Evolutionary conservation across 345 rosid species (phyloP), one percentile per base, ranked within the genome.

Genomic region (Balakata baccata): DNA sequence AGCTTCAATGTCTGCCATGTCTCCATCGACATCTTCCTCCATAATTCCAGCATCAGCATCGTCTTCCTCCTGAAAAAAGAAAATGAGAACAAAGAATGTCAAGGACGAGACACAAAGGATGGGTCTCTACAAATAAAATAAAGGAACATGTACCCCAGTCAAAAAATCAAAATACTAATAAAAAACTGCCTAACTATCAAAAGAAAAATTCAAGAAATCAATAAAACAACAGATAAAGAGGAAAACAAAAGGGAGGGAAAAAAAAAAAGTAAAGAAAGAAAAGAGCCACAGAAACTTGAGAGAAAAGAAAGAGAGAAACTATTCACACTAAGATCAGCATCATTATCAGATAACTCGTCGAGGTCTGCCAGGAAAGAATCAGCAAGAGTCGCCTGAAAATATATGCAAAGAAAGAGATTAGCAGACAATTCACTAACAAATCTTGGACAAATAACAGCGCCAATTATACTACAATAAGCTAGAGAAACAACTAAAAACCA

Each of bases 301-400:
- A 72, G 1, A 25, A 57, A 65, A 3, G 6, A 16, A 18, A 14
- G 43, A 34, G 64, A 59, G 11, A 12, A 20, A 2, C 50, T 25
- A 81, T 89, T 92, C 63, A 90, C 93, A 67, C 71, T 37, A 69
- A 81, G 11, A 73, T 89, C 90, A 23, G 89, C 90, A 74, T 94
- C 98, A 71, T 94, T 94, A 77, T 92, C 98, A 49, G 98, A 94
- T 81, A 92, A 78, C 74, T 94, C 97, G n/a, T 90, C 97, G 46
- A 94, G 95, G 81, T 92, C 98, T 0, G 97, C 97, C 11, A 94
- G 91, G 78, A 94, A 92, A 43, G 97, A 90, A 85, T 92, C 98
- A 39, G 90, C 94, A 60, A 94, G 94, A 70, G 94, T 89, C 22
- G 94, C 96, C 97, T 94, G 82, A 23, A 78, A 80, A 45, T 70